Conservation (phyloP, 176 grass and related monocot species). For the Eragrostis nindensis region DNA sequence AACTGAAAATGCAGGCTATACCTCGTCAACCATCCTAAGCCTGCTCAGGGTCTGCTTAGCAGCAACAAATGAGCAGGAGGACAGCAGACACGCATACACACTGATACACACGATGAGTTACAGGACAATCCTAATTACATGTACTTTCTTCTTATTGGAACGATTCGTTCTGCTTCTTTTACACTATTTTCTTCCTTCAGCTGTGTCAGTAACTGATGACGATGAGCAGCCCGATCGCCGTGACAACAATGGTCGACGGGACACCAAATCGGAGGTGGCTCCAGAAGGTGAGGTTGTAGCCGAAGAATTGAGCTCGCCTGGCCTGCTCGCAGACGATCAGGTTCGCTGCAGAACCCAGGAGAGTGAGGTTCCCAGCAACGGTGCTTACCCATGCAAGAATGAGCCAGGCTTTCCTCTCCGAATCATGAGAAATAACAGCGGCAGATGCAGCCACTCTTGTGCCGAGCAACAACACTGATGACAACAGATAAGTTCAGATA, state of each 20-base stretch:
- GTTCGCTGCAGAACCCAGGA: conserved; percentile 89
- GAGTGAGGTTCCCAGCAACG: conserved; percentile 88
- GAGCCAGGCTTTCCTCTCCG: conserved; percentile 86
- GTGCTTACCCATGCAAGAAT: conserved; percentile 91
- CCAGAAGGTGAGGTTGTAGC: conserved; percentile 92
- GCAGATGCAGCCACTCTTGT: conserved; percentile 82
- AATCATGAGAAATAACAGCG: conserved; percentile 62
- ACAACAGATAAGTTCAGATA: conserved; percentile 28
- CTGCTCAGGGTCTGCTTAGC: conserved; percentile 39
- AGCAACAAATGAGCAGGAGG: conserved; percentile 7
- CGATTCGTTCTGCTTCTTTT: conserved; percentile 14
- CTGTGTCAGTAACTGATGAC: conserved; percentile 56
- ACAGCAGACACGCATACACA: conserved; percentile 15
- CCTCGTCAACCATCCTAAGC: conserved; percentile 1
- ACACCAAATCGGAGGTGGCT: conserved; percentile 84
- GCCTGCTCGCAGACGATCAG: conserved; percentile 98
- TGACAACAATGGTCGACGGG: conserved; percentile 82
- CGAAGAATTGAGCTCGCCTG: conserved; percentile 64
- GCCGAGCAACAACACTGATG: conserved; percentile 83
- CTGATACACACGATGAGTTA: conserved; percentile 16
- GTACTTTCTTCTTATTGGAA: conserved; percentile 41
- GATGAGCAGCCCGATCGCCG: conserved; percentile 77
- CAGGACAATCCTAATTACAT: conserved; percentile 45
- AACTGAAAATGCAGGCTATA: conserved; percentile 43
- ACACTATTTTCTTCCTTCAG: conserved; percentile 1